A percentile compares a stretch with the other conserved stretches of the same genome.
Evolutionary conservation across 2,329 filamentous ascomycete genomes (phyloP).

Genomic region (Penicillium nordicum): DNA sequence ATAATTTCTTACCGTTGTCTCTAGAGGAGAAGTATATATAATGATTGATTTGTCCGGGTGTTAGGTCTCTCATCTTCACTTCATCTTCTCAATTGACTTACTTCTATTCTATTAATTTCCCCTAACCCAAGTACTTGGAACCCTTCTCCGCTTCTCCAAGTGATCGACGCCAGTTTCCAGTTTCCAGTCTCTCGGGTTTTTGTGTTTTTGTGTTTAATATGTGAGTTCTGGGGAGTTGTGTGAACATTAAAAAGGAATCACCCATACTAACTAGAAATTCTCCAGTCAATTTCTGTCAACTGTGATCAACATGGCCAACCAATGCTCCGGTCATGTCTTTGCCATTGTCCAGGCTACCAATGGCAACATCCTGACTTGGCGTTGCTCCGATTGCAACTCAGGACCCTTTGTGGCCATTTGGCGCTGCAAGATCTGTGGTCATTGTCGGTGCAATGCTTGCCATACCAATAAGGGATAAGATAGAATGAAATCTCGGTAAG

Average conservation of each 20-base stretch:
- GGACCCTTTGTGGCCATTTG: conserved; percentile 43
- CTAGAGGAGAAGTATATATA: conserved; percentile 1
- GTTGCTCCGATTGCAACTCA: conserved; percentile 43
- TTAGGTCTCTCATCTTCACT: neutral
- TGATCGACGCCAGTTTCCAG: conserved; percentile 21
- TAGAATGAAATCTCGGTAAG: neutral
- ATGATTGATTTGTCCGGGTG: neutral
- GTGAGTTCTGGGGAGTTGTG: conserved; percentile 15
- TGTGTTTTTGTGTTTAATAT: conserved; percentile 4
- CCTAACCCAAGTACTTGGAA: conserved; percentile 4
- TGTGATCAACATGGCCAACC: conserved; percentile 35
- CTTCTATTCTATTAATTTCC: neutral
- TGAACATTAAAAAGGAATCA: neutral
- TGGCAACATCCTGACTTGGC: conserved; percentile 44
- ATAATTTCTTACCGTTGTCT: neutral
- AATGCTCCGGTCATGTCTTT: conserved; percentile 40
- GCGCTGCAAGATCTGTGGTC: conserved; percentile 43
- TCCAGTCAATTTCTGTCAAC: neutral
- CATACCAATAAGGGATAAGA: conserved; percentile 36
- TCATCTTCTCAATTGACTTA: neutral
- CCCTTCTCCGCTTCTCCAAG: conserved; percentile 13
- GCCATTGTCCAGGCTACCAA: conserved; percentile 41
- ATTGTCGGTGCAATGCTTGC: conserved; percentile 42
- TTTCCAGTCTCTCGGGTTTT: conserved; percentile 21
- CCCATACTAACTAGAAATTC: neutral